Evolutionary conservation across 2,329 filamentous ascomycete genomes (phyloP).

Genomic region (Cryoendolithus antarcticus): DNA sequence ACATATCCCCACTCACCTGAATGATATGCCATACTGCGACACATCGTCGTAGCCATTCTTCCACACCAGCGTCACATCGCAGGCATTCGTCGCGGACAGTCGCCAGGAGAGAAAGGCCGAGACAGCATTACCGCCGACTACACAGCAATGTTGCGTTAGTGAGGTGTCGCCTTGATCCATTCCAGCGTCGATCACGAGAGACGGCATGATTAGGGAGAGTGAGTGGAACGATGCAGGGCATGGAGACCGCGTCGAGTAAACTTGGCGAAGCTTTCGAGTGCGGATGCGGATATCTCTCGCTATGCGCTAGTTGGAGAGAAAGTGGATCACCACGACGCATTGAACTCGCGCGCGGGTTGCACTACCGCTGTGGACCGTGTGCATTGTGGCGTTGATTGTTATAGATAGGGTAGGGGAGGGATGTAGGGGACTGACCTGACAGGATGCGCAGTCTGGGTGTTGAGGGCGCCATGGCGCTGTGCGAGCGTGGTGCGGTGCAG

Average conservation of each 20-base stretch:
- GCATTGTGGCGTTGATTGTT: slow-evolving; percentile 2
- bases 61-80: slow-evolving; percentile 97
- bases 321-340: slow-evolving; percentile 4
- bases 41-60: slow-evolving; percentile 90
- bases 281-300: neutral
- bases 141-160: slow-evolving; percentile 37
- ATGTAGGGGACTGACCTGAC: slow-evolving; percentile 41
- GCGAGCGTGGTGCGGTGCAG: slow-evolving; percentile 1
- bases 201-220: slow-evolving; percentile 3
- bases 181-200: slow-evolving; percentile 12
- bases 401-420: slow-evolving; percentile 4
- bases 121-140: slow-evolving; percentile 95
- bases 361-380: slow-evolving; percentile 3
- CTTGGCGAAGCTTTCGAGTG: slow-evolving; percentile 7
- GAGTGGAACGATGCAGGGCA: slow-evolving; percentile 4
- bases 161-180: slow-evolving; percentile 6
- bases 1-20: slow-evolving; percentile 54
- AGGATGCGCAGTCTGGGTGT: slow-evolving; percentile 52
- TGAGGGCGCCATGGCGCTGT: slow-evolving; percentile 39
- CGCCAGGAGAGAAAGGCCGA: slow-evolving; percentile 97
- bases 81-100: slow-evolving; percentile 92
- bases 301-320: neutral
- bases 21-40: slow-evolving; percentile 92
- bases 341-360: slow-evolving; percentile 1
- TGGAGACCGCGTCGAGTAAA: neutral